Percentiles rank a stretch among this genome's conserved stretches.
Conservation (phyloP, 352 stramenopile genomes). For the Plasmopara muralis region DNA sequence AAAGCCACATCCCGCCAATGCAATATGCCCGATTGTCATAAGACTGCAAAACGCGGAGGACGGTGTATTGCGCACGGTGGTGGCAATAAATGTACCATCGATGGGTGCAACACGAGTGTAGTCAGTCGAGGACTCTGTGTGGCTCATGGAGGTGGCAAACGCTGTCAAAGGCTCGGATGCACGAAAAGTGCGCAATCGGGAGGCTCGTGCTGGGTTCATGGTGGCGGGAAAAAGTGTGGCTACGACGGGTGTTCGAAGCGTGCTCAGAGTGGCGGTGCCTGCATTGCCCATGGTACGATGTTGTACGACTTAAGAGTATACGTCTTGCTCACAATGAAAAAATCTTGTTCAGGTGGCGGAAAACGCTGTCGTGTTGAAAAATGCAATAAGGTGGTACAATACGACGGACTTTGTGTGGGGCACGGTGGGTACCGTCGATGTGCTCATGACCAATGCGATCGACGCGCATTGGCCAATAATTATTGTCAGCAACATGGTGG, state of each 20-base stretch:
- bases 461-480: conserved; percentile 36
- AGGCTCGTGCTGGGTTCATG: conserved; percentile 39
- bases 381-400: conserved; percentile 66
- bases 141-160: conserved; percentile 22
- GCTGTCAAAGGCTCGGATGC: conserved; percentile 22
- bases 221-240: conserved; percentile 54
- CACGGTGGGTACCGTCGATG: conserved; percentile 50
- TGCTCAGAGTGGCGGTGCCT: conserved; percentile 42
- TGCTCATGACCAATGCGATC: conserved; percentile 27
- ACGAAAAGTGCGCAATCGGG: conserved; percentile 31
- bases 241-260: conserved; percentile 34
- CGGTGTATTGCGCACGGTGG: conserved; percentile 44
- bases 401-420: conserved; percentile 46
- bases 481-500: conserved; percentile 42
- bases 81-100: conserved; percentile 41
- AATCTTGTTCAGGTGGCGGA: conserved; percentile 27
- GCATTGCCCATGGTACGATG: conserved; percentile 35
- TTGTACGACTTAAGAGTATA: neutral
- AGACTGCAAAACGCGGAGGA: conserved; percentile 40
- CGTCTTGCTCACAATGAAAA: no score
- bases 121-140: conserved; percentile 41
- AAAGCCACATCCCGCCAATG: conserved; percentile 21
- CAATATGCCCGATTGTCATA: conserved; percentile 31
- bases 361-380: conserved; percentile 40
- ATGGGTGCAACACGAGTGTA: conserved; percentile 39